Base-by-base conservation (phyloP, 495 filamentous ascomycete species). In the Chaetomium cochliodes region DNA sequence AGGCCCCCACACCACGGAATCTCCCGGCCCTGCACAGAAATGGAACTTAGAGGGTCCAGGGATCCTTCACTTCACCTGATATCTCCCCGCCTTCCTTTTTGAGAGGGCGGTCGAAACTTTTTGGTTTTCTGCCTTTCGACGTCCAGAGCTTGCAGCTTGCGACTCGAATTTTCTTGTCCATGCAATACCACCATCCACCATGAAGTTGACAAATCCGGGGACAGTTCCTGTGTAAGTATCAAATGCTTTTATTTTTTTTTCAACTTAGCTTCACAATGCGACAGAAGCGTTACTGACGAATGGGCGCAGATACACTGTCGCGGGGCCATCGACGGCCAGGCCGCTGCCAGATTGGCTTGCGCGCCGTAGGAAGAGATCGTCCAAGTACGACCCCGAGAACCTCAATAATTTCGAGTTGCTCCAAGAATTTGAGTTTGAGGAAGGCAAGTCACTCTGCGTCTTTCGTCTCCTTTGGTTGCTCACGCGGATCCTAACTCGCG, bases 401-500 rank as follows among this genome's bases (percentile, higher is more conserved):
- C 87, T 92, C 60, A 96, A 92, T 73, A 89, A 94, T 58, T 89
- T 99, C 64, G 96, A 99, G 75, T 81, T 99, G 55, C 82, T 99
- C 26, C 96, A 99, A 71, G 93, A 98, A 72, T 99, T 99, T 73
- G 93, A 96, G 70, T 99, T 98, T 67, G 94, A 98, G 71, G 96
- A 99, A 76, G 71, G 71, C 67, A 30, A 5, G 71, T 64, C 30
- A 23, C 44, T 16, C 30, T 20, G 11, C 51, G 15, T 23, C 25
- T 22, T 12, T 22, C 12, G 7, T 58, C 25, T 0, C 2, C 1
- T 2, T 13, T 1, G 5, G 16, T 33, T 16, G 20, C 18, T 23
- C n/a, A 5, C n/a, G 22, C 33, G 23, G n/a, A 50, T 52, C 28
- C 65, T 68, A 58, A 67, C 59, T 2, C 30, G 15, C 16, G 15